A percentile compares a stretch with the other conserved stretches of the same genome.
These are phyloP conservation scores for Ceratobasidium sp. DNA, from an alignment of 1,284 basidiomycete genomes.

Conservation along the genomic window DNA sequence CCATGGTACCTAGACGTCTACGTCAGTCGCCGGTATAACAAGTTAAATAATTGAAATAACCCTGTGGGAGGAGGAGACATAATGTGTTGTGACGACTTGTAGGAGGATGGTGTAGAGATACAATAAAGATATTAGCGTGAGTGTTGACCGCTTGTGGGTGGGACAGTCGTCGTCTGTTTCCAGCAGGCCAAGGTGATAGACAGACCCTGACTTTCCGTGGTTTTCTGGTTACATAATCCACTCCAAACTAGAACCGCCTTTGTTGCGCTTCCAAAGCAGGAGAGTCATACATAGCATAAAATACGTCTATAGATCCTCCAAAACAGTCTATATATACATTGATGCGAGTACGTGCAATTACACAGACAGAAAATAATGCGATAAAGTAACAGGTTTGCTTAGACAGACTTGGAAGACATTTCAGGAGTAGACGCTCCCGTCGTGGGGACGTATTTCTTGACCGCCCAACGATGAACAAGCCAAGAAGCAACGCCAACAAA, in stretches of 20 bases:
- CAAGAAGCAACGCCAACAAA: constrained; percentile 62
- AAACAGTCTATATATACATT: neutral
- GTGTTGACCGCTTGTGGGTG: constrained; percentile 34
- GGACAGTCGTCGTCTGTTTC: constrained; percentile 36
- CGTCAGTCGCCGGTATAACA: constrained; percentile 13
- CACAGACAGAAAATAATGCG: neutral
- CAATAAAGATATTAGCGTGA: constrained; percentile 21
- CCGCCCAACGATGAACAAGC: constrained; percentile 66
- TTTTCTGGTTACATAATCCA: constrained; percentile 5
- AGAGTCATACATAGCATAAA: neutral
- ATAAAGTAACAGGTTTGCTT: neutral
- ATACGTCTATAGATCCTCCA: constrained; percentile 4
- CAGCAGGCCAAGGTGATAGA: constrained; percentile 33
- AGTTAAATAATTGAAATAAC: neutral
- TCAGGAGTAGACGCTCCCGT: neutral
- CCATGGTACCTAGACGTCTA: constrained; percentile 63
- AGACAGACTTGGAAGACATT: constrained; percentile 16
- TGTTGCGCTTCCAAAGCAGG: constrained; percentile 10
- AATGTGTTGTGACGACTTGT: neutral
- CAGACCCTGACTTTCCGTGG: constrained; percentile 37
- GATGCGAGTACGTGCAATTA: neutral
- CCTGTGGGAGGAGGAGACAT: constrained; percentile 38
- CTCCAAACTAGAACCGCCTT: constrained; percentile 10
- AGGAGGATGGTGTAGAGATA: constrained; percentile 1
- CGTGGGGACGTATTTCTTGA: constrained; percentile 27